Evolutionary conservation across 176 grass and related monocot species (phyloP), one percentile per base, ranked within the genome.

Genomic region (Canna indica): DNA sequence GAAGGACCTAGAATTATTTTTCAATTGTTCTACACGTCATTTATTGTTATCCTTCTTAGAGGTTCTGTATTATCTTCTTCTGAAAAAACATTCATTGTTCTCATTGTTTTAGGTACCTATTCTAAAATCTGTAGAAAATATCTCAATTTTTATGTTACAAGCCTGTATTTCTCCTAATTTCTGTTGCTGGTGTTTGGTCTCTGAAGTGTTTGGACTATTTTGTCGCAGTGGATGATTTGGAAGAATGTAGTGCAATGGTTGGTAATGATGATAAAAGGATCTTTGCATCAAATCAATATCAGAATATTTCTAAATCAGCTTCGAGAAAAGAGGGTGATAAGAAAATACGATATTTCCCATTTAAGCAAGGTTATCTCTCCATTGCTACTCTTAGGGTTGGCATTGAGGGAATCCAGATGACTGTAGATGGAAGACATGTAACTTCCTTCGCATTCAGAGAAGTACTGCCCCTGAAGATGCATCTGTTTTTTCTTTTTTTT

Each of bases 401-500:
- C 68, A 77, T 79, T 35, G 80, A 94, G 42, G 90, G 90, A 48
- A 82, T 99, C 26, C 90, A 99, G 83, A 94, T 99, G 87, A 99
- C 90, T 33, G 87, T 99, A 74, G 95, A 99, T 36, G 95, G 95
- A 72, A 99, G 90, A 67, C 95, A 99, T 84, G 68, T 88, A 62
- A 94, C 87, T 69, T 99, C 95, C 7, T 99, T 99, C 81, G 82
- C 90, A 48, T 94, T 85, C 79, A 84, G 90, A 53, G 80, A 93
- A 87, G 95, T 93, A 84, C 67, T 69, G 71, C 18, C 71, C 48
- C 17, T 16, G 2, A 38, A 62, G 46, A 73, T 34, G 1, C 60
- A 53, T 38, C 18, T 30, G 3, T 77, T 29, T 46, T 39, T 38
- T 45, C 22, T 41, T 35, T 7, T 59, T 26, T 66, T 77, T 31